These are phyloP conservation scores for Pezicula radicicola DNA, from an alignment of 2,329 filamentous ascomycete species.

Conservation along the genomic window DNA sequence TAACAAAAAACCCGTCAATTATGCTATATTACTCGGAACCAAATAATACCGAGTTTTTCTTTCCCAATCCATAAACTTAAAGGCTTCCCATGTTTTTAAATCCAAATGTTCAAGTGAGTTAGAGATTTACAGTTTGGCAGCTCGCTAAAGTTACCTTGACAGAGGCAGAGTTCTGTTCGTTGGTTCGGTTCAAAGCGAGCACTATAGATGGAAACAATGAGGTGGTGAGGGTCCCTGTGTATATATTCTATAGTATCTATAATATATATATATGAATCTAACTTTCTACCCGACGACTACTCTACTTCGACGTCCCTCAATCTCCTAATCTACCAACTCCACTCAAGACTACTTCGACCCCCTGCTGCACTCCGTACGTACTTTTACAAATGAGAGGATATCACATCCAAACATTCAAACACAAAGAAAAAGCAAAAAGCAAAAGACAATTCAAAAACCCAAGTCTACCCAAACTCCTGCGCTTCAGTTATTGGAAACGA, in stretches of 20 bases:
- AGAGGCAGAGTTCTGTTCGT: neutral
- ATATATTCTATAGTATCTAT: neutral
- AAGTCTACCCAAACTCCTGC: neutral
- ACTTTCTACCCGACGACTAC: neutral
- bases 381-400: neutral
- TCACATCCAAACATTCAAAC: neutral
- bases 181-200: neutral
- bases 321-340: too few species aligned
- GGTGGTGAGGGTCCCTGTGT: slow-evolving; percentile 1
- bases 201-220: neutral
- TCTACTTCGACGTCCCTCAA: neutral
- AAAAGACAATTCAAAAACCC: neutral
- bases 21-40: too few species aligned
- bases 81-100: too few species aligned
- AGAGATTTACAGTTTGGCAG: too few species aligned
- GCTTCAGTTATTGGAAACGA: neutral
- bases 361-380: neutral
- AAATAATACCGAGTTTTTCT: too few species aligned
- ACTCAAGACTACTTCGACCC: too few species aligned
- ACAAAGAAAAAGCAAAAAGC: neutral
- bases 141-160: too few species aligned
- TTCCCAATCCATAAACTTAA: too few species aligned
- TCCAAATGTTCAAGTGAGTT: too few species aligned
- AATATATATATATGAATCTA: neutral
- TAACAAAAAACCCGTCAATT: too few species aligned